phyloP scores from a whole-genome alignment of 2,329 filamentous ascomycete species.

The Nemania sp. region DNA sequence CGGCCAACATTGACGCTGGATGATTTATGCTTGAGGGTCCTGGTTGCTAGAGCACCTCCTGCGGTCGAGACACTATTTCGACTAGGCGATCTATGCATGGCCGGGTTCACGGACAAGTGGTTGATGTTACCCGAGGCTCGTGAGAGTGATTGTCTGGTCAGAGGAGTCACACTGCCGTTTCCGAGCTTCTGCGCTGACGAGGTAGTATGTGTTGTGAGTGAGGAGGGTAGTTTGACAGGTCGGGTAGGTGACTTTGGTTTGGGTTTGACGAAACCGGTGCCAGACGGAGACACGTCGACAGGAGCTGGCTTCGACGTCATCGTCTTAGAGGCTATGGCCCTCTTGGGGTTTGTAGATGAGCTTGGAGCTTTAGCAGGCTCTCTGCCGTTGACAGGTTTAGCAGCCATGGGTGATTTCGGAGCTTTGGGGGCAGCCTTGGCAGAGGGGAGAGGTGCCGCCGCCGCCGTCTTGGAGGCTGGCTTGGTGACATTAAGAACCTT shows the following conservation, averaged over 20 bases:
- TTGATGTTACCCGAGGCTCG: conserved; percentile 47
- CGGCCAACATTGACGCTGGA: conserved; percentile 42
- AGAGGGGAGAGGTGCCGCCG: conserved; percentile 33
- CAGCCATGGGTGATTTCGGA: conserved; percentile 44
- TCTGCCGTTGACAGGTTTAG: conserved; percentile 44
- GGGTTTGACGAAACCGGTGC: conserved; percentile 57
- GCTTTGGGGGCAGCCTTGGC: conserved; percentile 43
- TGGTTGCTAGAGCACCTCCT: conserved; percentile 42
- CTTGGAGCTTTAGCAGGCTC: conserved; percentile 41
- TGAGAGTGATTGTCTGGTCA: conserved; percentile 47
- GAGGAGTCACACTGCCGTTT: conserved; percentile 34
- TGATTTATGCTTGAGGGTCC: conserved; percentile 32
- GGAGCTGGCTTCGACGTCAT: conserved; percentile 48
- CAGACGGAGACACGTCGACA: conserved; percentile 47
- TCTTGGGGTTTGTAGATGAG: conserved; percentile 44
- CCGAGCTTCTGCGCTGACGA: conserved; percentile 68
- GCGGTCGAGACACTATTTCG: conserved; percentile 47
- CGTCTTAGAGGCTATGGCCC: conserved; percentile 39
- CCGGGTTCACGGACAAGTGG: conserved; percentile 31
- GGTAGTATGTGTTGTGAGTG: conserved; percentile 71
- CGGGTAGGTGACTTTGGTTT: conserved; percentile 71
- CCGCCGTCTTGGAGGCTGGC: conserved; percentile 27
- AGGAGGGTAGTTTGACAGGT: conserved; percentile 67
- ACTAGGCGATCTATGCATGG: conserved; percentile 50
- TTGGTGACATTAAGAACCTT: conserved; percentile 39